Evolutionary conservation across 106 monocot species (phyloP), one percentile per base, ranked within the genome.

Genomic region (Alisma plantagoaquatica): DNA sequence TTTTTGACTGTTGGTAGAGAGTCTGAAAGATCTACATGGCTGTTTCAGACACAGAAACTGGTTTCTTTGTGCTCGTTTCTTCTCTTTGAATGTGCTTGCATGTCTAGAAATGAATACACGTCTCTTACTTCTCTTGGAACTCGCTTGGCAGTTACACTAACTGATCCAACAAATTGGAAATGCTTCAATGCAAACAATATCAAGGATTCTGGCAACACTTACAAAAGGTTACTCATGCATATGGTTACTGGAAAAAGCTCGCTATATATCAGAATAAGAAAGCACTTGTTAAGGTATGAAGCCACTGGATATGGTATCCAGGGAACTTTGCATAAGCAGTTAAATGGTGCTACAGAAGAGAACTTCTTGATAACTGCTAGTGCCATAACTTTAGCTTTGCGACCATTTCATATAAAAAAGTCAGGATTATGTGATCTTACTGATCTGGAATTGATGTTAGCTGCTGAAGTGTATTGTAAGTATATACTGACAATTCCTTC

Each of bases 401-500:
- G 93, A 2, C 83, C 87, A 43, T 79, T 87, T 53, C 68, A 77
- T 59, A 31, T 46, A 19, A 77, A 69, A 63, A 59, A 57, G 27
- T 56, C 46, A 28, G 77, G 35, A 41, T 54, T 16, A 44, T 63
- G 49, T 21, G 47, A 47, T 53, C 11, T 38, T 31, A 73, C 35
- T 31, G 23, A 23, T 19, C 31, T 73, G 54, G 61, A 75, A 64
- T 7, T 60, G 31, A 53, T 57, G 43, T 23, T 43, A 65, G 73
- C 79, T 56, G 77, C 57, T 70, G 51, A 76, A 42, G 59, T 75
- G 33, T 93, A 74, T 56, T 64, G 53, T 44, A 60, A 51, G 53
- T 77, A 42, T 51, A 80, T 93, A 70, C 32, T 87, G 59, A 93
- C 87, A 42, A 67, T 93, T 69, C 92, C 92, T 18, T 87, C 65